Base-by-base conservation (phyloP, 331 rosid species). In the Acacia concinna region DNA sequence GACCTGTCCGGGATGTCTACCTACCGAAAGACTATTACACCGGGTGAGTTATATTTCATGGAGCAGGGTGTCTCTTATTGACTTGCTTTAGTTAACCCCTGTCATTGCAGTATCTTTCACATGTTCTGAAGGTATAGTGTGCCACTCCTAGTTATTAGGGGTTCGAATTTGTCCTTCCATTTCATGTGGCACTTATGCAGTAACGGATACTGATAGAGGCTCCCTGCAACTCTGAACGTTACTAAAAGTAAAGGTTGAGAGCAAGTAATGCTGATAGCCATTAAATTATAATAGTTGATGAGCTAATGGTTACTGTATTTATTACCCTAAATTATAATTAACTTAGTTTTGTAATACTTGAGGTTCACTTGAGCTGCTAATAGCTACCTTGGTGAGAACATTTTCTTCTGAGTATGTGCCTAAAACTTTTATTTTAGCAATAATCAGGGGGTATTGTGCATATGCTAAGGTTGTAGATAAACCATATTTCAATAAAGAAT, bases 11-110 rank as follows among this genome's bases (percentile, higher is more conserved):
- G 38, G 99, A 96, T 71, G 98, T 96, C 66, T 96, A 96, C 83
- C 88, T 96, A n/a, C 99, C 99, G 1, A 93, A 91, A 90, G 98
- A 96, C 83, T 96, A 89, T 86, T 91, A 96, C 81, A 57, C 99
- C 68, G 98, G 98, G 99, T 96, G 78, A 90, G 97, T 73, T 32
- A 74, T 30, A 68, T 28, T 8, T 73, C 37, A 17, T 60, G 23
- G 72, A 18, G 27, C 15, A 5, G n/a, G 56, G 10, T 46, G 15
- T 78, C 2, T 52, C 4, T 5, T n/a, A 46, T 21, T 65, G 31
- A 54, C 20, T 11, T 31, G 31, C 30, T 52, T 34, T 73, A 35
- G 23, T 18, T 57, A 10, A 4, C 2, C 14, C 18, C 1, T 0
- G 15, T 11, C 31, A 9, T 23, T 46, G 25, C n/a, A 51, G 7